Evolutionary conservation across 2,329 filamentous ascomycete genomes (phyloP).

Genomic region (Aspergillus sp.): DNA sequence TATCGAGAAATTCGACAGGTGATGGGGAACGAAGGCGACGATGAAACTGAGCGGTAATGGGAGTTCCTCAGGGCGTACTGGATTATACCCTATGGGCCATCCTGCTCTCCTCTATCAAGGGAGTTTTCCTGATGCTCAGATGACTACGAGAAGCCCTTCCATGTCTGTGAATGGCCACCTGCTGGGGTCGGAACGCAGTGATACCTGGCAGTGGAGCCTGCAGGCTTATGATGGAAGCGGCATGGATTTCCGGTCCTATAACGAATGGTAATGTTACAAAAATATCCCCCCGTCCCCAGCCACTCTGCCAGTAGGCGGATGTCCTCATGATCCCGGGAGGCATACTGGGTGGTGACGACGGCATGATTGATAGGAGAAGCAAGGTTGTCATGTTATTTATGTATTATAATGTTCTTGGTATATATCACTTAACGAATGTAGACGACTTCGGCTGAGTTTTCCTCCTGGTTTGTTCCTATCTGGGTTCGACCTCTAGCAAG

Average conservation of each 20-base stretch:
- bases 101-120: too few species aligned
- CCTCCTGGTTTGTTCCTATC: too few species aligned
- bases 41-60: not conserved
- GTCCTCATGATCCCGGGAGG: not conserved
- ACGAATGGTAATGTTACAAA: conserved; percentile 7
- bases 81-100: not conserved
- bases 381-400: not conserved
- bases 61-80: not conserved
- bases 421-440: conserved; percentile 2
- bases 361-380: too few species aligned
- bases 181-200: too few species aligned
- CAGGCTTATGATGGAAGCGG: conserved; percentile 9
- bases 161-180: conserved; percentile 1
- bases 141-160: not conserved
- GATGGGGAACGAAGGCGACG: not conserved
- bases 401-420: conserved; percentile 4
- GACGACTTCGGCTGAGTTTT: not conserved
- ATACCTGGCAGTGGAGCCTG: too few species aligned
- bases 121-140: not conserved
- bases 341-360: too few species aligned
- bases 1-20: not conserved
- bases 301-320: not conserved
- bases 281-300: not conserved
- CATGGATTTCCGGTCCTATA: conserved; percentile 5
- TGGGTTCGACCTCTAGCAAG: too few species aligned